Evolutionary conservation across 1,284 basidiomycete species (phyloP), one percentile per base, ranked within the genome.

Genomic region (Vanrija sp.): DNA sequence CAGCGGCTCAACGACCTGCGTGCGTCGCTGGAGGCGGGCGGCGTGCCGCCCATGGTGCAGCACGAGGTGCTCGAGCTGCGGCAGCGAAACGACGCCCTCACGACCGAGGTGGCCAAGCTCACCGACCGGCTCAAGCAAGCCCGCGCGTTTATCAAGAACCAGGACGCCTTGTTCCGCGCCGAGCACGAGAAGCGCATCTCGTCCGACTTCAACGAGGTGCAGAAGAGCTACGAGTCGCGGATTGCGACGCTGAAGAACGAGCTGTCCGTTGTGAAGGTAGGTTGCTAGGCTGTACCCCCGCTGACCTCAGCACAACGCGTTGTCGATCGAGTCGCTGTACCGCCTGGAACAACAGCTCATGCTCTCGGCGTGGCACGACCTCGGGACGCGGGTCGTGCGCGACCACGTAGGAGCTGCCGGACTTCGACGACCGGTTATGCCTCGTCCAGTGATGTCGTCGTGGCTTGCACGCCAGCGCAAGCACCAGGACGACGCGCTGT

Each of bases 101-200:
- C 86, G 59, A 85, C 86, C 65, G 83, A 88, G 53, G 75, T 84
- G 52, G 88, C 87, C 75, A 84, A 82, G 14, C 71, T 82, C 1
- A 82, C 85, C 60, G 89, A 90, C 60, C 92, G 91, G 72, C 79
- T 96, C 45, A 72, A 80, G 59, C 93, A 93, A 74, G 89, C 91
- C 4, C 85, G 85, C 64, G 79, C 91, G 86, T 93, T 95, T 73
- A 93, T 96, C 78, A 89, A 89, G 73, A 82, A 85, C 49, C 93
- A 96, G 73, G 91, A 95, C 77, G 88, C 89, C 62, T 78, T 91
- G 27, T 87, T 68, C 55, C 56, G 59, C 36, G 63, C 61, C 25
- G 58, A 64, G 27, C 51, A 61, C 27, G 50, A 60, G 12, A 62
- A 56, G 27, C 41, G 59, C 54, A 66, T 53, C 71, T 67, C 71